Percentiles rank a stretch among this genome's conserved stretches.
Conservation (phyloP, 805 yeast genomes). For the Saccharomycopsis capsularis region DNA sequence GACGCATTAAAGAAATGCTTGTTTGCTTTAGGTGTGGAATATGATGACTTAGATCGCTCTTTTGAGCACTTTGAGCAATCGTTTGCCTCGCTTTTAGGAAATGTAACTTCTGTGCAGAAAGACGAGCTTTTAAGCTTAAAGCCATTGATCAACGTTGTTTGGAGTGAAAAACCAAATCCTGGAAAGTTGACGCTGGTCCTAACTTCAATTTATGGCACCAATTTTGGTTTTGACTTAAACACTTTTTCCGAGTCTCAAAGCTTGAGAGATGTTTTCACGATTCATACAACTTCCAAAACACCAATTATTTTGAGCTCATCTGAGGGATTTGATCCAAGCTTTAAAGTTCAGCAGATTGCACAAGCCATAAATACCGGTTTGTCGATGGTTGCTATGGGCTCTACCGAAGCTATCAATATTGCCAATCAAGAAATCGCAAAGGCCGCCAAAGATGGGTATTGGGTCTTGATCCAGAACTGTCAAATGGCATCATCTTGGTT, state of each 20-base stretch:
- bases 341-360: slow-evolving; percentile 43
- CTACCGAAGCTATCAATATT: slow-evolving; percentile 51
- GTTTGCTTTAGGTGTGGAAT: not conserved
- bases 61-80: not conserved
- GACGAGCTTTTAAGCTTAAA: not conserved
- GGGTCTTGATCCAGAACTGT: slow-evolving; percentile 77
- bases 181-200: not conserved
- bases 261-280: not conserved
- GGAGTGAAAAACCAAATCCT: not conserved
- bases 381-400: slow-evolving; percentile 61
- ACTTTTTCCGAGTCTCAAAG: not conserved
- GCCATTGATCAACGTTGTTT: not conserved
- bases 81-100: not conserved
- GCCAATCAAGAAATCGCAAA: slow-evolving; percentile 49
- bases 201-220: not conserved
- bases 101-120: not conserved
- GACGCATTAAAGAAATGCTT: not conserved
- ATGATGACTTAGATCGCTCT: not conserved
- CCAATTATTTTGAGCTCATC: slow-evolving; percentile 52
- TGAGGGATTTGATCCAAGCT: slow-evolving; percentile 62
- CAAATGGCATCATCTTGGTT: slow-evolving; percentile 69
- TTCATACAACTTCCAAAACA: slow-evolving; percentile 18
- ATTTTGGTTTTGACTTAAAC: not conserved
- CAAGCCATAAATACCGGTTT: slow-evolving; percentile 26
- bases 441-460: slow-evolving; percentile 44